Percentiles rank a stretch among this genome's conserved stretches.
phyloP scores from a whole-genome alignment of 139 green algal species.

The Pseudopediastrum boryanum region DNA sequence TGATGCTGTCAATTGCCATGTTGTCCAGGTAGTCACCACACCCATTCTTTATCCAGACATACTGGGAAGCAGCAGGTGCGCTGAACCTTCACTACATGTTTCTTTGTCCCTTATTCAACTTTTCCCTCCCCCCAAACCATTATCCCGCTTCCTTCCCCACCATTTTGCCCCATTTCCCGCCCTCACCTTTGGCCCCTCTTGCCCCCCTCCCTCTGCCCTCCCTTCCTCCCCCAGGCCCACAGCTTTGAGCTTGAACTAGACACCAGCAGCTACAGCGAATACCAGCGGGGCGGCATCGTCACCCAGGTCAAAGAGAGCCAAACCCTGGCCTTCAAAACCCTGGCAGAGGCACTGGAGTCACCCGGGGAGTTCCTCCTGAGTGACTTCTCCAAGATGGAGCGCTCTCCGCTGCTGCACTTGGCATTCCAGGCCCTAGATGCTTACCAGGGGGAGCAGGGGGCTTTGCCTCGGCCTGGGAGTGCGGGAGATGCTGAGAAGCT shows the following conservation, averaged over 20 bases:
- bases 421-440: conserved; percentile 93
- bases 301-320: conserved; percentile 85
- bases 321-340: conserved; percentile 78
- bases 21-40: too few species aligned
- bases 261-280: conserved; percentile 74
- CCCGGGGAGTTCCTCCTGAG: conserved; percentile 96
- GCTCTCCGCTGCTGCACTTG: conserved; percentile 87
- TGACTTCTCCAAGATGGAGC: conserved; percentile 98
- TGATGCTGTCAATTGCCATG: too few species aligned
- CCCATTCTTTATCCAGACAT: too few species aligned
- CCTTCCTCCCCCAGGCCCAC: conserved; percentile 81
- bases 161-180: too few species aligned
- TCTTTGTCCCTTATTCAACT: too few species aligned
- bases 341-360: conserved; percentile 69
- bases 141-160: too few species aligned
- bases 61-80: too few species aligned
- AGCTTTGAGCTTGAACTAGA: conserved; percentile 95
- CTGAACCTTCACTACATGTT: too few species aligned
- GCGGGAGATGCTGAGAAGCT: conserved; percentile 76
- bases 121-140: too few species aligned
- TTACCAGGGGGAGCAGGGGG: conserved; percentile 70
- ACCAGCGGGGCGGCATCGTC: conserved; percentile 86
- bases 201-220: too few species aligned
- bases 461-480: conserved; percentile 67
- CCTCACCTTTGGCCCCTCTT: too few species aligned